Evolutionary conservation across 2,329 filamentous ascomycete genomes (phyloP), one percentile per base, ranked within the genome.

Genomic region (Paracorniculantispora psalliotae): DNA sequence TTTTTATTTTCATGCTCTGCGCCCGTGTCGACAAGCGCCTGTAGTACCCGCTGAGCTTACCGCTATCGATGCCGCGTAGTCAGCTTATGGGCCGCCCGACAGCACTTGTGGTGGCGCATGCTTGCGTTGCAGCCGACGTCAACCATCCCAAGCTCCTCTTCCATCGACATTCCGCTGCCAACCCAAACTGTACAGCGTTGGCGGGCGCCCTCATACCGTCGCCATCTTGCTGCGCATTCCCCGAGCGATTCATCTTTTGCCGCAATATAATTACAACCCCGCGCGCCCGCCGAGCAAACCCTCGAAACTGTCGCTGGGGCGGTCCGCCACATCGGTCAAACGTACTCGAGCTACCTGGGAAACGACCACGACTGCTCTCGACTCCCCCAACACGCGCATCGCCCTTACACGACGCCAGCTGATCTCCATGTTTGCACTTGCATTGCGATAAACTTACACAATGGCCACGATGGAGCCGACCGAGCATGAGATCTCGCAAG

Each of bases 391-490:
- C 17, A 9, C 44, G 8, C 21, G 7, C 21, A n/a, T 26, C 30
- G 19, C 10, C 13, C 12, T 8, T 37, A 5, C 13, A 21, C 9
- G 4, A 17, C 8, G n/a, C 25, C 23, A 2, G 19, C 19, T 15
- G 17, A n/a, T 28, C 54, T 23, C 35, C 54, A 57, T 57, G 54
- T 49, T 49, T 17, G 33, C n/a, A 7, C 7, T 28, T 48, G 23
- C 35, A 13, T 39, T 19, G 6, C 9, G 21, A 23, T 57, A 57
- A 49, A 7, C 35, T 4, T 21, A 19, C 60, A 64, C 33, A 54
- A 73, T 73, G 71, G 67, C 69, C 30, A 66, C 69, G 54, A 66
- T 64, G 64, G 74, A 75, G 28, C 72, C 73, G 28, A 69, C 70
- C 21, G 70, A 76, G 48, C 69, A 68, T 2, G 67, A 73, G 41